Percentiles rank a stretch among this genome's conserved stretches.
phyloP scores from a whole-genome alignment of 1,284 basidiomycete genomes.

The Apiotrichum domesticum region DNA sequence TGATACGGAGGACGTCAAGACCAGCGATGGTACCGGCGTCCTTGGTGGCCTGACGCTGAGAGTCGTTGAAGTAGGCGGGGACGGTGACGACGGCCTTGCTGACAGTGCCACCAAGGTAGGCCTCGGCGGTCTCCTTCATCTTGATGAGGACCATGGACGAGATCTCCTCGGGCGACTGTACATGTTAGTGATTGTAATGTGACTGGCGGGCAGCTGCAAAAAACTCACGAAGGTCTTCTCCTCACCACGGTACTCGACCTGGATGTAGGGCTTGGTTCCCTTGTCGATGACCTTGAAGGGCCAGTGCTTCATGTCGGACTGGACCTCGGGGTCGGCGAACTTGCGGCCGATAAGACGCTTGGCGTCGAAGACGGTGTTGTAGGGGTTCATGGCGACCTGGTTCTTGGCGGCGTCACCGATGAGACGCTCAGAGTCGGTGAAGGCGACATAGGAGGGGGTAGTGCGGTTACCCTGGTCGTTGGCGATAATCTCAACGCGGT shows the following conservation, averaged over 20 bases:
- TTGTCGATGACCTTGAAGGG: slow-evolving; percentile 85
- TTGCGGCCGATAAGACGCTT: slow-evolving; percentile 86
- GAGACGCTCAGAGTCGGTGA: slow-evolving; percentile 86
- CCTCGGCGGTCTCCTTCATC: slow-evolving; percentile 99
- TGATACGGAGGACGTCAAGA: slow-evolving; percentile 92
- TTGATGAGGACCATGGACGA: slow-evolving; percentile 91
- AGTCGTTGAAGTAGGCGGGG: slow-evolving; percentile 98
- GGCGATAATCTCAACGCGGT: slow-evolving; percentile 68
- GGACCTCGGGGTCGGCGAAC: slow-evolving; percentile 60
- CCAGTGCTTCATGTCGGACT: slow-evolving; percentile 81
- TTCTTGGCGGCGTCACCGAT: slow-evolving; percentile 54
- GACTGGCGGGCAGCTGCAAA: background rate
- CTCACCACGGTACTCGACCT: slow-evolving; percentile 85
- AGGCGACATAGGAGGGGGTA: slow-evolving; percentile 89
- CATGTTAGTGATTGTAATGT: background rate
- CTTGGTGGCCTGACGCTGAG: slow-evolving; percentile 98
- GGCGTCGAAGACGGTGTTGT: slow-evolving; percentile 71
- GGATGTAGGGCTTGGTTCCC: slow-evolving; percentile 78
- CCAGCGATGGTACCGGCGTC: slow-evolving; percentile 96
- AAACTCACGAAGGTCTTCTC: slow-evolving; percentile 57
- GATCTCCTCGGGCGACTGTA: slow-evolving; percentile 41
- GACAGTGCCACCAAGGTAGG: slow-evolving; percentile 92
- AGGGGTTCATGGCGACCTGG: slow-evolving; percentile 54
- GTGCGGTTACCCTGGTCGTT: slow-evolving; percentile 88
- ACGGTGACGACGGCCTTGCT: slow-evolving; percentile 97